phyloP scores from a whole-genome alignment of 345 rosid species.

The Cochlearia excelsa region DNA sequence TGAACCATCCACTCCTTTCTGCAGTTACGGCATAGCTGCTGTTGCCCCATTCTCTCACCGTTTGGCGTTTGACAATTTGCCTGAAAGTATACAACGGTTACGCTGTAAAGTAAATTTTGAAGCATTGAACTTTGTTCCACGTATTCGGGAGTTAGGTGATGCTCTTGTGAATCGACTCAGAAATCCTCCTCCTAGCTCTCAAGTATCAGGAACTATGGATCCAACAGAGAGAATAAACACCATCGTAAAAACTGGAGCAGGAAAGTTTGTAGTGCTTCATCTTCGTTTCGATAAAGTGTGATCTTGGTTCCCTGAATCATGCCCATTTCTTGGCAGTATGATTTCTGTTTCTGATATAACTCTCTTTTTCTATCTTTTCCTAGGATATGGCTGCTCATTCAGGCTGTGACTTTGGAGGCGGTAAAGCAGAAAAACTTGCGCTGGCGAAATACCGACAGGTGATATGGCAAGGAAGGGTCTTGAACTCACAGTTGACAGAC shows the following conservation, averaged over 20 bases:
- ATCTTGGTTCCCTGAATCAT: slow-evolving; percentile 10
- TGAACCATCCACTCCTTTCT: slow-evolving; percentile 5
- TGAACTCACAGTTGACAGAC: slow-evolving; percentile 79
- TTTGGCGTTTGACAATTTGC: slow-evolving; percentile 77
- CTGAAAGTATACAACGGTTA: slow-evolving; percentile 62
- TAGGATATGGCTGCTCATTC: slow-evolving; percentile 99
- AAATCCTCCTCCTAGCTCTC: slow-evolving; percentile 39
- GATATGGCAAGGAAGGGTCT: slow-evolving; percentile 91
- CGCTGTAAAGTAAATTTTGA: slow-evolving; percentile 96
- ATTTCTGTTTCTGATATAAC: slow-evolving; percentile 7
- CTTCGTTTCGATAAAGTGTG: slow-evolving; percentile 95
- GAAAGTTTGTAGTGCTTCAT: slow-evolving; percentile 80
- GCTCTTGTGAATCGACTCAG: slow-evolving; percentile 67
- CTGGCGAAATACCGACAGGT: slow-evolving; percentile 86
- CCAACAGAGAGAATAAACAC: slow-evolving; percentile 38
- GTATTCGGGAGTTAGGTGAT: slow-evolving; percentile 55
- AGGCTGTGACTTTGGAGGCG: slow-evolving; percentile 95
- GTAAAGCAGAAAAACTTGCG: slow-evolving; percentile 85
- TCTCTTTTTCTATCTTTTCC: background rate
- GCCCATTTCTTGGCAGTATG: background rate
- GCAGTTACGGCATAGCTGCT: slow-evolving; percentile 88
- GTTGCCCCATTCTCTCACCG: slow-evolving; percentile 96
- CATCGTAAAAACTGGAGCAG: slow-evolving; percentile 44
- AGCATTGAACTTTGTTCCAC: slow-evolving; percentile 69
- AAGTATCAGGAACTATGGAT: slow-evolving; percentile 36